Percentiles rank a stretch among this genome's conserved stretches.
These are phyloP conservation scores for Aspergillus sclerotialis DNA, from an alignment of 2,329 filamentous ascomycete species.

Conservation along the genomic window DNA sequence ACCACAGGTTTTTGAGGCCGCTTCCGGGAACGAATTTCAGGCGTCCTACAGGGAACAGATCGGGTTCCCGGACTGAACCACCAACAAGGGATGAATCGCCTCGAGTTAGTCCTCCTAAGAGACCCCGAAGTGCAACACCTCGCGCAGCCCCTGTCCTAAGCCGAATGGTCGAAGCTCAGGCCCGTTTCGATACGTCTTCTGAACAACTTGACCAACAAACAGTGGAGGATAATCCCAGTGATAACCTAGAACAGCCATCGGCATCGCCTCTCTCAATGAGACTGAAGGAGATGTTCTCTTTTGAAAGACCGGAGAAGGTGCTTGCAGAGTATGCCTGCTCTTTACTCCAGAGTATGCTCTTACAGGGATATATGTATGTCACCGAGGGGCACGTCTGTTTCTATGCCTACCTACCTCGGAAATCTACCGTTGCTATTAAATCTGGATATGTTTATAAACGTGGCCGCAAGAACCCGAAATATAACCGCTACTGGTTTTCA, in stretches of 20 bases:
- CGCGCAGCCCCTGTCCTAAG: slow-evolving; percentile 66
- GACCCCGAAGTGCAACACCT: slow-evolving; percentile 31
- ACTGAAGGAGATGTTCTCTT: slow-evolving; percentile 78
- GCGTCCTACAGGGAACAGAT: slow-evolving; percentile 15
- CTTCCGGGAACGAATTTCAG: slow-evolving; percentile 50
- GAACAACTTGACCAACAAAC: slow-evolving; percentile 14
- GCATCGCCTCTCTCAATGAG: slow-evolving; percentile 59
- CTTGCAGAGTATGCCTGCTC: slow-evolving; percentile 90
- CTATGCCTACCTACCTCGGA: slow-evolving; percentile 94
- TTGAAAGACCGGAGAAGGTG: slow-evolving; percentile 74
- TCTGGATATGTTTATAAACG: slow-evolving; percentile 85
- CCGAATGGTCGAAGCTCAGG: slow-evolving; percentile 66
- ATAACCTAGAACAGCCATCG: slow-evolving; percentile 37
- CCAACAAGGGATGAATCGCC: slow-evolving; percentile 10
- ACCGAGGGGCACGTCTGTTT: slow-evolving; percentile 91
- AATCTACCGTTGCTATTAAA: slow-evolving; percentile 70
- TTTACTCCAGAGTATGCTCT: slow-evolving; percentile 80
- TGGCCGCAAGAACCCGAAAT: slow-evolving; percentile 79
- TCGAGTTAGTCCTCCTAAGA: slow-evolving; percentile 13
- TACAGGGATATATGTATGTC: slow-evolving; percentile 95
- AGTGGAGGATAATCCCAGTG: slow-evolving; percentile 39
- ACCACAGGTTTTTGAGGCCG: slow-evolving; percentile 53
- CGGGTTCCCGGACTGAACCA: slow-evolving; percentile 13
- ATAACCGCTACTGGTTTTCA: slow-evolving; percentile 86
- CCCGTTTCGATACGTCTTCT: slow-evolving; percentile 43